phyloP scores from a whole-genome alignment of 306 rosid species.

The Pueraria montana region DNA sequence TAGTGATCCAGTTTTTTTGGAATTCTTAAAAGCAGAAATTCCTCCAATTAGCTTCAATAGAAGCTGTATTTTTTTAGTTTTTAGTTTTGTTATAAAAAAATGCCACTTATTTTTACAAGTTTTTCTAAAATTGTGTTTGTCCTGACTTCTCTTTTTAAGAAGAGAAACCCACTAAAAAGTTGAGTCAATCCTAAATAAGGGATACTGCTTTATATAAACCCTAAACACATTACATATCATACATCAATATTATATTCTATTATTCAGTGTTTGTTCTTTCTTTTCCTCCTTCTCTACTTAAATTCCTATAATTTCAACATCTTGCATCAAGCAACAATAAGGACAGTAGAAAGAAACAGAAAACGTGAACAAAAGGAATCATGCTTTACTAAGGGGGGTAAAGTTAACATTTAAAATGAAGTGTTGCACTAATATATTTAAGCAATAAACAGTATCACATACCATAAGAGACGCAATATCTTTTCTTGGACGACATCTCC shows the following conservation, averaged over 20 bases:
- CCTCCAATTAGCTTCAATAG: neutral
- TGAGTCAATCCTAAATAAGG: neutral
- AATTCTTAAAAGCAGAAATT: neutral
- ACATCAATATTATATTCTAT: slow-evolving; percentile 25
- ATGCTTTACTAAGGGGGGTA: slow-evolving; percentile 22
- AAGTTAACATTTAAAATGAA: slow-evolving; percentile 23
- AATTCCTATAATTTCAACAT: slow-evolving; percentile 28
- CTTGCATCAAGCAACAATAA: slow-evolving; percentile 36
- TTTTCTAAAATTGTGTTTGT: neutral
- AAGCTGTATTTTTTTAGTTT: neutral
- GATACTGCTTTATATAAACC: neutral
- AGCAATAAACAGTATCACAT: slow-evolving; percentile 50
- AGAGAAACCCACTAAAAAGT: neutral
- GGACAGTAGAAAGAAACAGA: slow-evolving; percentile 29
- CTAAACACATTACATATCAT: slow-evolving; percentile 4
- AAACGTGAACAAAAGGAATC: neutral
- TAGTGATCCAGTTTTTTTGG: neutral
- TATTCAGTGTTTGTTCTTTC: slow-evolving; percentile 1
- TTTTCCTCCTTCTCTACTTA: slow-evolving; percentile 22
- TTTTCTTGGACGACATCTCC: slow-evolving; percentile 97
- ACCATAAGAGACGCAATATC: slow-evolving; percentile 80
- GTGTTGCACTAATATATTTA: slow-evolving; percentile 11
- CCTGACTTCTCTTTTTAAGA: neutral
- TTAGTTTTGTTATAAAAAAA: neutral
- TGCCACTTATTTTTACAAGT: neutral